These are phyloP conservation scores for Quercus tomentella DNA, from an alignment of 331 rosid genomes.

Conservation along the genomic window DNA sequence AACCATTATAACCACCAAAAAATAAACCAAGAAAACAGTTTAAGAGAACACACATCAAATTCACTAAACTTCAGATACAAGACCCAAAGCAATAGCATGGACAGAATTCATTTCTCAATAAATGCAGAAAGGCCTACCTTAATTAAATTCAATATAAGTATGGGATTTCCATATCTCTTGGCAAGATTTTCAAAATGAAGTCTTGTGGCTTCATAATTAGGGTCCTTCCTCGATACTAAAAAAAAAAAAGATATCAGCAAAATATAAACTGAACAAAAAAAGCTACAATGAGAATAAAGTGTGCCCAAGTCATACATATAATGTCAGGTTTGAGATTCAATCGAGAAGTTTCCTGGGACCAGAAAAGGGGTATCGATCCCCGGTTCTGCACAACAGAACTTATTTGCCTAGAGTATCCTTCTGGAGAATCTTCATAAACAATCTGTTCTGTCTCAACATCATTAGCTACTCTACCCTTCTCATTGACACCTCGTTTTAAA, in stretches of 20 bases:
- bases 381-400: slow-evolving; percentile 91
- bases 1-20: neutral
- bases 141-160: slow-evolving; percentile 86
- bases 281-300: slow-evolving; percentile 12
- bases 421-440: slow-evolving; percentile 54
- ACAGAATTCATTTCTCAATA: slow-evolving; percentile 1
- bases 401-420: slow-evolving; percentile 65
- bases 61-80: slow-evolving; percentile 3
- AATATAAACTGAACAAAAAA: slow-evolving; percentile 8
- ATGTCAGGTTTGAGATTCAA: slow-evolving; percentile 84
- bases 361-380: slow-evolving; percentile 96
- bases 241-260: slow-evolving; percentile 22
- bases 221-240: slow-evolving; percentile 69
- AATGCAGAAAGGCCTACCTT: slow-evolving; percentile 50
- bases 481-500: slow-evolving; percentile 93
- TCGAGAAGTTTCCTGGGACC: slow-evolving; percentile 94
- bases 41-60: slow-evolving; percentile 12
- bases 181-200: slow-evolving; percentile 94
- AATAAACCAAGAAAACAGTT: neutral
- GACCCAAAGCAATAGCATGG: slow-evolving; percentile 2
- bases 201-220: slow-evolving; percentile 69
- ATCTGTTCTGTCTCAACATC: slow-evolving; percentile 98
- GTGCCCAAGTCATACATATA: slow-evolving; percentile 50
- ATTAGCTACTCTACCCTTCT: slow-evolving; percentile 95
- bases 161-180: slow-evolving; percentile 84